Base-by-base conservation (phyloP, 257 asterid species). In the Osmanthus fragrans region DNA sequence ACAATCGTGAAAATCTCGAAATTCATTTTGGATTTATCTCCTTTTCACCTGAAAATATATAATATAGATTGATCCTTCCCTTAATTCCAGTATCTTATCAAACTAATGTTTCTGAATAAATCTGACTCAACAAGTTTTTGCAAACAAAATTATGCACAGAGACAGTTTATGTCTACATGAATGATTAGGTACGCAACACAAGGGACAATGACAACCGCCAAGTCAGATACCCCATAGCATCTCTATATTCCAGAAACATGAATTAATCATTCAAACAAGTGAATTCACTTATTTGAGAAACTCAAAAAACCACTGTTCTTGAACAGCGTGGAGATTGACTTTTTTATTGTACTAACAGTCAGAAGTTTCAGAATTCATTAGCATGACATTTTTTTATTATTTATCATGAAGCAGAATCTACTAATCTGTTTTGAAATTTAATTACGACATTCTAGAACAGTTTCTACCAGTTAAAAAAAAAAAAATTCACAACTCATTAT, bases 331-430 rank as follows among this genome's bases (percentile, higher is more conserved):
- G 11, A 58, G 15, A 7, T 7, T 9, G 11, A 5, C 3, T 0
- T 23, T 10, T 1, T 60, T 23, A 32, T 60, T 60, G 1, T 39
- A 9, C 13, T 39, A 30, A 79, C 18, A 70, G 42, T n/a, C 70
- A 36, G 1, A 51, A 30, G 65, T 42, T 34, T 36, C 15, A 19
- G 56, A 19, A 30, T n/a, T 74, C 70, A 73, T 70, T 30, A 65
- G 5, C 68, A 42, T 74, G 56, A 39, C 34, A 60, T 10, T n/a
- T 36, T 36, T 40, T 45, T 33, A 69, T 33, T 25, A 37, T 70
- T 51, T 9, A 45, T 65, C 45, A 77, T n/a, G 25, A 80, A 65
- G 39, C 81, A 54, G 49, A 15, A n/a, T 13, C 13, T 58, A 58
- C 10, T 58, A 9, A 23, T n/a, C 67, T 21, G 67, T 58, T 58